Evolutionary conservation across 129 eudicot species (phyloP).

Genomic region (Solidago caesia): DNA sequence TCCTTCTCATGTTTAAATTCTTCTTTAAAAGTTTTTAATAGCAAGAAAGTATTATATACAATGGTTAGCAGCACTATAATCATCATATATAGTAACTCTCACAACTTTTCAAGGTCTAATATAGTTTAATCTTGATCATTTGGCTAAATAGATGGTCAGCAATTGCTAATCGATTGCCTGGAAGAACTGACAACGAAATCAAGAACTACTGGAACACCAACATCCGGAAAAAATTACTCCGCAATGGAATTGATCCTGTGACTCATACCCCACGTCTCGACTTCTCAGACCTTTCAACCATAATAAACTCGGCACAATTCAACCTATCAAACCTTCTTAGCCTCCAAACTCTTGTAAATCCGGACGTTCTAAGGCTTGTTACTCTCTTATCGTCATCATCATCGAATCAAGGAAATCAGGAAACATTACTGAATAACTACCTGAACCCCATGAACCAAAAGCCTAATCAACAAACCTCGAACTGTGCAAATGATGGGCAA

Average conservation of each 20-base stretch:
- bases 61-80: neutral
- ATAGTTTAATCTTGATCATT: neutral
- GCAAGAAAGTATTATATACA: neutral
- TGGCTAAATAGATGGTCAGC: slow-evolving; percentile 53
- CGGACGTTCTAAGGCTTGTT: slow-evolving; percentile 51
- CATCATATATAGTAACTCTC: neutral
- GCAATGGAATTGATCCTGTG: slow-evolving; percentile 65
- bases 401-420: slow-evolving; percentile 30
- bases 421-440: slow-evolving; percentile 19
- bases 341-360: slow-evolving; percentile 60
- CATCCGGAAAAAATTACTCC: slow-evolving; percentile 51
- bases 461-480: slow-evolving; percentile 21
- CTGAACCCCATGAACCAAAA: slow-evolving; percentile 32
- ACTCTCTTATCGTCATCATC: slow-evolving; percentile 30
- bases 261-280: slow-evolving; percentile 74
- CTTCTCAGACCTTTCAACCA: slow-evolving; percentile 54
- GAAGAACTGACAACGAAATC: slow-evolving; percentile 68
- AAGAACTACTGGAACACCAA: slow-evolving; percentile 69
- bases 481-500: slow-evolving; percentile 14
- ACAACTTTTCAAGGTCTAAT: neutral
- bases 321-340: slow-evolving; percentile 55
- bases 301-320: slow-evolving; percentile 49
- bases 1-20: neutral
- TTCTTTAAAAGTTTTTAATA: neutral
- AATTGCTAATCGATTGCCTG: slow-evolving; percentile 54